Percentiles rank a stretch among this genome's conserved stretches.
Evolutionary conservation across 345 rosid species (phyloP).

Genomic region (Crucihimalaya himalaica): DNA sequence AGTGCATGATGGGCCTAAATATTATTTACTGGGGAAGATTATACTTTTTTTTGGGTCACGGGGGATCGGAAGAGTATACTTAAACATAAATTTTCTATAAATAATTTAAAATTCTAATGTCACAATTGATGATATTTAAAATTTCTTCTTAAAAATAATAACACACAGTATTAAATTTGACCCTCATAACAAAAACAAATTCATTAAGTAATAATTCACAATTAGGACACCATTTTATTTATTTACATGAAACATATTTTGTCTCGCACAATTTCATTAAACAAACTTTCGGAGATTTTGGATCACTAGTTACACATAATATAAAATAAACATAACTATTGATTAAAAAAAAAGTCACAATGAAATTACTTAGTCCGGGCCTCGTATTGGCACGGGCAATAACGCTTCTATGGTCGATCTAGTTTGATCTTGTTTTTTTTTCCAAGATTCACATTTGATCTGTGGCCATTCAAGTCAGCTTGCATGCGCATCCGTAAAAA

Average conservation of each 20-base stretch:
- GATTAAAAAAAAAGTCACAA: conserved; percentile 24
- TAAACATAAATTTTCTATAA: not conserved
- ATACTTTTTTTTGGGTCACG: too few species aligned
- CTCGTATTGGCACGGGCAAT: not conserved
- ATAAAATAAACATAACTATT: not conserved
- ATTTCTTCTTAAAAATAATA: not conserved
- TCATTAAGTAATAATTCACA: not conserved
- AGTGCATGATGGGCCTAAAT: conserved; percentile 12
- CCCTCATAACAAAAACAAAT: not conserved
- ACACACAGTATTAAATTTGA: too few species aligned
- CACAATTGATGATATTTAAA: not conserved
- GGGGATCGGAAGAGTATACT: conserved; percentile 16
- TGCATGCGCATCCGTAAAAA: not conserved
- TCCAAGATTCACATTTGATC: not conserved
- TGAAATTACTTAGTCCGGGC: not conserved
- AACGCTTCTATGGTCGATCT: not conserved
- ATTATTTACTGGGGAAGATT: not conserved
- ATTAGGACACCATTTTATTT: not conserved
- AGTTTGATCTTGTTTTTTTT: not conserved
- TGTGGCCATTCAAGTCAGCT: not conserved
- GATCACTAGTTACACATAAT: not conserved
- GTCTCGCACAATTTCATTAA: not conserved
- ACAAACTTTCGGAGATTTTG: not conserved
- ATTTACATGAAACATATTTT: not conserved
- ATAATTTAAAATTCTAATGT: not conserved